Conservation (phyloP, 495 filamentous ascomycete genomes). For the Xylaria scruposa region DNA sequence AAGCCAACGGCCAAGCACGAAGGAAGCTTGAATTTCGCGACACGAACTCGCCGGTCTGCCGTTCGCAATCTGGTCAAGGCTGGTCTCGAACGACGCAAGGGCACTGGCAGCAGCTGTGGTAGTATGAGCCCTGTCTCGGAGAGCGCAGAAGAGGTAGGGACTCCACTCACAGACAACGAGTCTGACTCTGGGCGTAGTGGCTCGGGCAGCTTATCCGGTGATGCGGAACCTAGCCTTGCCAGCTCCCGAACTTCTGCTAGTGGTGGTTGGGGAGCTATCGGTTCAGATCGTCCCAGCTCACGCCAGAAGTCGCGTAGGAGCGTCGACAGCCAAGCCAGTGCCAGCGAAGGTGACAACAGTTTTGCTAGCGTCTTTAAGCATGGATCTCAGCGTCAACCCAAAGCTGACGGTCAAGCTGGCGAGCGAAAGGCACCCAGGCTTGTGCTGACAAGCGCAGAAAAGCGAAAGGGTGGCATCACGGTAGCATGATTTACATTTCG, state of each 20-base stretch:
- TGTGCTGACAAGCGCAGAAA: slow-evolving; percentile 86
- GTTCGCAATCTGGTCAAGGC: slow-evolving; percentile 90
- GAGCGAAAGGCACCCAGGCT: slow-evolving; percentile 84
- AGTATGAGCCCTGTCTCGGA: slow-evolving; percentile 91
- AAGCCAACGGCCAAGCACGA: slow-evolving; percentile 94
- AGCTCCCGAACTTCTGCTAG: slow-evolving; percentile 79
- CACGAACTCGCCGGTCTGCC: slow-evolving; percentile 89
- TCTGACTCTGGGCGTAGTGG: slow-evolving; percentile 79
- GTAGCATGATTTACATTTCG: slow-evolving; percentile 30
- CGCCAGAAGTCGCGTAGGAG: slow-evolving; percentile 68
- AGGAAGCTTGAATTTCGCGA: slow-evolving; percentile 97
- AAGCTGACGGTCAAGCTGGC: slow-evolving; percentile 59
- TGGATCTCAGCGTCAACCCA: slow-evolving; percentile 51
- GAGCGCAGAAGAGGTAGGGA: slow-evolving; percentile 71
- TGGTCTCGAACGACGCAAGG: slow-evolving; percentile 82
- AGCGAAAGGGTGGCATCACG: slow-evolving; percentile 77
- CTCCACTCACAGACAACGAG: slow-evolving; percentile 76
- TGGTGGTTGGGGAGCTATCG: slow-evolving; percentile 75
- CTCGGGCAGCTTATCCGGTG: slow-evolving; percentile 80
- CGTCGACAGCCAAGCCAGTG: slow-evolving; percentile 65
- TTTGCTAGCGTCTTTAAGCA: slow-evolving; percentile 67
- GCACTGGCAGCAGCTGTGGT: slow-evolving; percentile 66
- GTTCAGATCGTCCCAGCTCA: slow-evolving; percentile 73
- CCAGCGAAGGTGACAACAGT: slow-evolving; percentile 58
- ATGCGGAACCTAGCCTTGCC: slow-evolving; percentile 69